Evolutionary conservation across 2,329 filamentous ascomycete species (phyloP), one percentile per base, ranked within the genome.

Genomic region (Pseudogymnoascus sp.): DNA sequence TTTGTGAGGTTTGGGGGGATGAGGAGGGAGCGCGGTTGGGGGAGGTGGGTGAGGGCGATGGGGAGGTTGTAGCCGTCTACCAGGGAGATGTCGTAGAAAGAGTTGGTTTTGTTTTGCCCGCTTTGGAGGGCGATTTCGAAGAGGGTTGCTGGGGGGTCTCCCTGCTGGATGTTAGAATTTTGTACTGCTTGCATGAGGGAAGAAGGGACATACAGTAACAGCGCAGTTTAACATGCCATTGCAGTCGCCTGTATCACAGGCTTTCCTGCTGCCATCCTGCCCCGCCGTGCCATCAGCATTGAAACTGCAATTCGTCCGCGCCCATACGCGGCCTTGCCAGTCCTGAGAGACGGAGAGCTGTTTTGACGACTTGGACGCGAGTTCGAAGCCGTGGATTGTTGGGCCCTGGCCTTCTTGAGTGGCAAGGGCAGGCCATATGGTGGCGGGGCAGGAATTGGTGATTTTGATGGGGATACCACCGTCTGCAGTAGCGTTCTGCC

Each of bases 11-110:
- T 92, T 7, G 88, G 87, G 10, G 89, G 87, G 63, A 92, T 86
- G 61, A 78, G 75, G 59, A 78, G 74, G 7, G 88, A 80, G 1
- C 78, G 80, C 6, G 82, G 80, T 67, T 89, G 86, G 1, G 83
- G 81, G 27, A 84, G 78, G 67, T 85, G 82, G 61, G 80, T 78
- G 70, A 85, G 83, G 31, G 83, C 87, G 65, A 92, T 72, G 1
- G 88, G 88, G 1, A 93, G 75, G 71, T 93, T 93, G 80, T 93
- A 93, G 58, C 90, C 90, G 71, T 94, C 90, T 21, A 94, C 90
- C 2, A 93, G 79, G 40, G 88, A 92, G 65, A 94, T 89, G 73
- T 94, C 90, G 75, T 92, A 93, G 72, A 90, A 94, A 8, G 86
- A 88, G 70, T 92, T 87, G 63, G 71, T 74, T 58, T 77, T 76